Percentiles rank a stretch among this genome's conserved stretches.
Conservation (phyloP, 495 filamentous ascomycete species). For the Geopyxis carbonaria region DNA sequence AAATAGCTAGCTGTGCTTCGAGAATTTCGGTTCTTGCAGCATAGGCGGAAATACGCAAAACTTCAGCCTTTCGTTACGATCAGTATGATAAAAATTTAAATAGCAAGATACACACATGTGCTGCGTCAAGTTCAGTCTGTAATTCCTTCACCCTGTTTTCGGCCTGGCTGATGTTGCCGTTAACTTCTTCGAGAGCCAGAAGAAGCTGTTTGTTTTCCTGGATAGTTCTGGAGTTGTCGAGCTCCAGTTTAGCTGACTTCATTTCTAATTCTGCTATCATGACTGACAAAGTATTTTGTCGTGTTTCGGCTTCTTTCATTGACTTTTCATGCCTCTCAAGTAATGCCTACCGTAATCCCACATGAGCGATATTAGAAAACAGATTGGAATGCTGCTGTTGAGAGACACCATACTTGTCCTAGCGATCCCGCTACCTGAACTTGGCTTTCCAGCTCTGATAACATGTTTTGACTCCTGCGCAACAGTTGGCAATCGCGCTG, state of each 20-base stretch:
- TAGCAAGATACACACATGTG: constrained; percentile 29
- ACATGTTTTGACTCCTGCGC: constrained; percentile 56
- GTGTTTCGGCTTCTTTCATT: constrained; percentile 73
- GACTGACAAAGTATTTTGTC: constrained; percentile 48
- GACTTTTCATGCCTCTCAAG: constrained; percentile 84
- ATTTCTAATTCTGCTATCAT: constrained; percentile 60
- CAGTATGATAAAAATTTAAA: neutral
- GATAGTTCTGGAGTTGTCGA: constrained; percentile 50
- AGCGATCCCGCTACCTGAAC: constrained; percentile 67
- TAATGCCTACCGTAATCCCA: constrained; percentile 47
- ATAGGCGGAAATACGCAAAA: constrained; percentile 53
- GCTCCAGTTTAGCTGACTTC: constrained; percentile 58
- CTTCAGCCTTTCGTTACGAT: constrained; percentile 40
- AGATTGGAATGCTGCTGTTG: neutral
- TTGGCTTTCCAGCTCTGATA: constrained; percentile 70
- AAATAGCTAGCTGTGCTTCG: constrained; percentile 54
- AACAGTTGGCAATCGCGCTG: no score
- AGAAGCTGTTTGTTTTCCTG: constrained; percentile 65
- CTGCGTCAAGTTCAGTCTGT: constrained; percentile 52
- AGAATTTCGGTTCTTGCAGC: constrained; percentile 57
- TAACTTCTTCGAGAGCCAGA: constrained; percentile 67
- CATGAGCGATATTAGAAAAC: constrained; percentile 14
- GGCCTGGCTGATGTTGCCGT: constrained; percentile 53
- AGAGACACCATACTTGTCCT: constrained; percentile 37
- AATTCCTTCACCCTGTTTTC: constrained; percentile 57